Base-by-base conservation (phyloP, 2,329 filamentous ascomycete genomes). In the Ambrosiella cleistominuta region DNA sequence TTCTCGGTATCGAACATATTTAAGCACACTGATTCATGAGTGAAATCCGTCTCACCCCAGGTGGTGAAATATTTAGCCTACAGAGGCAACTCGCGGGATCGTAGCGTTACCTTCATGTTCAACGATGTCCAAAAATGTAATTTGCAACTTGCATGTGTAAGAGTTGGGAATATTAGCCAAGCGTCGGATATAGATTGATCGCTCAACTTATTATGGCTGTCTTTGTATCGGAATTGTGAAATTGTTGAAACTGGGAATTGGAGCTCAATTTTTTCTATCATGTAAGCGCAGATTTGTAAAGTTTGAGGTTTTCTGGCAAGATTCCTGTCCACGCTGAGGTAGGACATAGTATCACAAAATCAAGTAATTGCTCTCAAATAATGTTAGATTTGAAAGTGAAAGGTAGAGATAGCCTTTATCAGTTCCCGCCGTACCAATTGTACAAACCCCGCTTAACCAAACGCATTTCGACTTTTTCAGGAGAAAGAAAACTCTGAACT, bases 291-390 rank as follows among this genome's bases (percentile, higher is more conserved):
- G 36, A 37, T 12, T 52, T 38, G 17, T 53, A 19, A 19, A 19
- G 44, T 54, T 51, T 59, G 36, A 57, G 45, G 17, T 59, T 52
- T 37, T 49, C 50, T 45, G 39, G 40, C 40, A 49, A 27, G 9
- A 60, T 60, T 54, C 54, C 45, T 60, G 58, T 42, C 13, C 17
- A 40, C 42, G 47, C 57, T 37, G 2, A 54, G 57, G 58, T 45
- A 15, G 38, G 57, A 12, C 49, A 7, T 15, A 49, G 15, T 51
- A 51, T 17, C 17, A 51, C 27, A 51, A 15, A 19, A n/a, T 15
- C 13, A 54, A 19, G 35, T 42, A 27, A n/a, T 39, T 42, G 13
- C 27, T 9, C 38, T 27, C 27, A 27, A 27, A 5, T 27, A 27
- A 27, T 27, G 27, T 27, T 27, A 27, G 27, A 27, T 27, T 27